Conservation (phyloP, 768 basidiomycete genomes). For the Tephrocybe sp. region DNA sequence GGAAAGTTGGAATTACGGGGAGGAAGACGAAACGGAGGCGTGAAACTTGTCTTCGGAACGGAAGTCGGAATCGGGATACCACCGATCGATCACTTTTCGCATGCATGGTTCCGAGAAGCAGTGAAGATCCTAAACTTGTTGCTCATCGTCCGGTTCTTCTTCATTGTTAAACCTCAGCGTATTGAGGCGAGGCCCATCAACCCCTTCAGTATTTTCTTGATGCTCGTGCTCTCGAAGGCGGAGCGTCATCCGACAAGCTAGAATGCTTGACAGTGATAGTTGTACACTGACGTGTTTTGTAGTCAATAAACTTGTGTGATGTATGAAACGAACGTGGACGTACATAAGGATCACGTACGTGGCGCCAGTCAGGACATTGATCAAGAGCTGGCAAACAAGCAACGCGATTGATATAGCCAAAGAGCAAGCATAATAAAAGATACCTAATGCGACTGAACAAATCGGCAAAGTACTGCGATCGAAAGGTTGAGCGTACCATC, state of each 20-base stretch:
- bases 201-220: neutral
- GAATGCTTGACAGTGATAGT: conserved; percentile 4
- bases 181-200: no score
- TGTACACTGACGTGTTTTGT: neutral
- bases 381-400: neutral
- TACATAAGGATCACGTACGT: conserved; percentile 1
- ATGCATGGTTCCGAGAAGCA: no score
- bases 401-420: conserved; percentile 4
- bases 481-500: conserved; percentile 1
- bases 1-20: no score
- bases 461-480: no score
- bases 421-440: conserved; percentile 6
- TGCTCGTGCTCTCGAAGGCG: conserved; percentile 6
- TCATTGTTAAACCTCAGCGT: no score
- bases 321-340: neutral
- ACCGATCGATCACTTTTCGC: no score
- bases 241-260: conserved; percentile 6
- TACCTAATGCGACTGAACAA: no score
- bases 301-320: neutral
- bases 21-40: no score
- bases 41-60: no score
- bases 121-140: no score
- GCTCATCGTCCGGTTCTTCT: no score
- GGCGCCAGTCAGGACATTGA: neutral
- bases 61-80: no score